Conservation (phyloP, 768 basidiomycete genomes). For the Xerocomus potaroensis region DNA sequence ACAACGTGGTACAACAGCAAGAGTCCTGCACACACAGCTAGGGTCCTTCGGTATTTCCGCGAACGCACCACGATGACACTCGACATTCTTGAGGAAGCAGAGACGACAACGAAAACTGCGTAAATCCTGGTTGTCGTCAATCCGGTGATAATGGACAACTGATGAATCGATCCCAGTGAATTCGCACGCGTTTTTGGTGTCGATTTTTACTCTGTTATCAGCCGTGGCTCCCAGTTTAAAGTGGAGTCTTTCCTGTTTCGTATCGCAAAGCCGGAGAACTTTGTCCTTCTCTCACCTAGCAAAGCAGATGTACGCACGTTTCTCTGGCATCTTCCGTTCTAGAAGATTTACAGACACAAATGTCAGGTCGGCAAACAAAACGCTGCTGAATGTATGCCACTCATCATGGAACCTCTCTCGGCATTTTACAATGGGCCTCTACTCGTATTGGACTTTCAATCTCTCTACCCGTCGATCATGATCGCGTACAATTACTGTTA, state of each 20-base stretch:
- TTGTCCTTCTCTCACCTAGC: slow-evolving; percentile 87
- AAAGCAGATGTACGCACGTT: slow-evolving; percentile 63
- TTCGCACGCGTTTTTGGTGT: slow-evolving; percentile 97
- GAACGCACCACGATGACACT: slow-evolving; percentile 65
- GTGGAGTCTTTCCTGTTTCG: slow-evolving; percentile 99
- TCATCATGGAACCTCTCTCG: slow-evolving; percentile 92
- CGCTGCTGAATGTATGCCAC: slow-evolving; percentile 92
- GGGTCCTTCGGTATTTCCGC: slow-evolving; percentile 59
- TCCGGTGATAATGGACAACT: background rate
- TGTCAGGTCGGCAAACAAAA: slow-evolving; percentile 92
- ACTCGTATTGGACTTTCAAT: slow-evolving; percentile 93
- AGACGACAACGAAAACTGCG: slow-evolving; percentile 89
- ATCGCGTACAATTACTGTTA: slow-evolving; percentile 98
- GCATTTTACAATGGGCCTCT: slow-evolving; percentile 92
- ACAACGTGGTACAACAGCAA: slow-evolving; percentile 65
- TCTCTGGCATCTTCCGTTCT: background rate
- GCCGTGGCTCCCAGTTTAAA: slow-evolving; percentile 95
- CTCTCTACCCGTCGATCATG: slow-evolving; percentile 96
- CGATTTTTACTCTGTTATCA: slow-evolving; percentile 94
- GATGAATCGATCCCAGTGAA: slow-evolving; percentile 53
- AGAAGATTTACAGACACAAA: background rate
- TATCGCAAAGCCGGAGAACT: slow-evolving; percentile 93
- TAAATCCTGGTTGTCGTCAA: slow-evolving; percentile 27
- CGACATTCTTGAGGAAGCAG: slow-evolving; percentile 76
- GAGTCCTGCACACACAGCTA: slow-evolving; percentile 49